Base-by-base conservation (phyloP, 805 yeast genomes). In the Yamadazyma ubonensis region DNA sequence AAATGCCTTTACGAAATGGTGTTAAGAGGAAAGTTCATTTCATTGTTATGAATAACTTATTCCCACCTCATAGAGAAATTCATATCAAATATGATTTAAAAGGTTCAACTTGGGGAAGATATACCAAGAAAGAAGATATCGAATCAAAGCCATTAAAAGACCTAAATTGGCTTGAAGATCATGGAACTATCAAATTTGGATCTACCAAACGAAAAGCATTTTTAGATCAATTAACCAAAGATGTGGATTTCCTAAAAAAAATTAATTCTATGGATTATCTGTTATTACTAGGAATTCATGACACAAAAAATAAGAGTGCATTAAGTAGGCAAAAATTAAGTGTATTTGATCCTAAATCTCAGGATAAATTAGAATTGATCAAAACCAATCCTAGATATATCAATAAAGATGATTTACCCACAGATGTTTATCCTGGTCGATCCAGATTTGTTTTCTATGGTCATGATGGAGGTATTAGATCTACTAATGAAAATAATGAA, bases 261-360 rank as follows among this genome's bases (percentile, higher is more conserved):
- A 67, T 88, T 47, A 88, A 89, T 51, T 90, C 87, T 25, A 93
- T 93, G 99, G 99, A 93, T 59, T 93, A 95, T 61, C 89, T 97
- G 0, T 70, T 93, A 45, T 67, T 93, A 34, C 64, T 95, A 32
- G 99, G 99, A 0, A 74, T 90, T 22, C 97, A 88, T 57, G 93
- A 90, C 56, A 66, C 83, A 45, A 69, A 71, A 20, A 69, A 72
- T 46, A 86, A 83, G 29, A 28, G 19, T 18, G 14, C 18, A 8
- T 7, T 27, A 5, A 26, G 14, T 8, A 69, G 43, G 10, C 23
- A 14, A 10, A 39, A 39, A n/a, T 53, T 74, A 28, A 65, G 76
- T 2, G 63, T 70, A 2, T 69, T 70, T 45, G 74, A 67, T 37
- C 76, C 76, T 1, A 67, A 62, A 47, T 64, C 70, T 3, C 46